phyloP scores from a whole-genome alignment of 2,329 filamentous ascomycete genomes.

The Colletotrichum sp. region DNA sequence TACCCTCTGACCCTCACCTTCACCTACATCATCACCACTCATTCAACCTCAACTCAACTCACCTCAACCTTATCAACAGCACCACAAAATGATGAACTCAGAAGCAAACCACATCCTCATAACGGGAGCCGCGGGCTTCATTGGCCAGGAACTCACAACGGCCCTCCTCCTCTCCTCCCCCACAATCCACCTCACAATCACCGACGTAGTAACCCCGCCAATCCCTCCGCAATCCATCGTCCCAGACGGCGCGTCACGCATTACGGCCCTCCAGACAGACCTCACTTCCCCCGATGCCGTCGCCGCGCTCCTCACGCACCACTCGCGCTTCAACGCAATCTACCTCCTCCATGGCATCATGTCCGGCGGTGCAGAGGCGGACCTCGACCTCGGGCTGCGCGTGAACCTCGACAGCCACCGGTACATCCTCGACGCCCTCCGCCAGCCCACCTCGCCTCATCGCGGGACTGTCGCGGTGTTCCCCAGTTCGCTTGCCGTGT shows the following conservation, averaged over 20 bases:
- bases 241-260: constrained; percentile 25
- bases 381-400: constrained; percentile 57
- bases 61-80: neutral
- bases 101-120: constrained; percentile 54
- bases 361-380: constrained; percentile 65
- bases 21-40: neutral
- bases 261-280: constrained; percentile 31
- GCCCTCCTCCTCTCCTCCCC: constrained; percentile 52
- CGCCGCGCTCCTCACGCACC: constrained; percentile 28
- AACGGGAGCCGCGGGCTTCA: constrained; percentile 68
- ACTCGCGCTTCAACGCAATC: constrained; percentile 44
- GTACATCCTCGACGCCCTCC: constrained; percentile 55
- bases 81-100: neutral
- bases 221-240: constrained; percentile 43
- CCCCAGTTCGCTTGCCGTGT: constrained; percentile 64
- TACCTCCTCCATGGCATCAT: constrained; percentile 70
- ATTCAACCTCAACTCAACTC: neutral
- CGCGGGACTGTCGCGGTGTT: constrained; percentile 62
- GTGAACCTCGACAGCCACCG: constrained; percentile 66
- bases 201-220: constrained; percentile 59
- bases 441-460: constrained; percentile 30
- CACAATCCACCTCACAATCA: constrained; percentile 53
- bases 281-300: constrained; percentile 36
- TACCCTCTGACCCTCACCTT: neutral
- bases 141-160: constrained; percentile 65